Base-by-base conservation (phyloP, 768 basidiomycete genomes). In the Termitomyces sp. region DNA sequence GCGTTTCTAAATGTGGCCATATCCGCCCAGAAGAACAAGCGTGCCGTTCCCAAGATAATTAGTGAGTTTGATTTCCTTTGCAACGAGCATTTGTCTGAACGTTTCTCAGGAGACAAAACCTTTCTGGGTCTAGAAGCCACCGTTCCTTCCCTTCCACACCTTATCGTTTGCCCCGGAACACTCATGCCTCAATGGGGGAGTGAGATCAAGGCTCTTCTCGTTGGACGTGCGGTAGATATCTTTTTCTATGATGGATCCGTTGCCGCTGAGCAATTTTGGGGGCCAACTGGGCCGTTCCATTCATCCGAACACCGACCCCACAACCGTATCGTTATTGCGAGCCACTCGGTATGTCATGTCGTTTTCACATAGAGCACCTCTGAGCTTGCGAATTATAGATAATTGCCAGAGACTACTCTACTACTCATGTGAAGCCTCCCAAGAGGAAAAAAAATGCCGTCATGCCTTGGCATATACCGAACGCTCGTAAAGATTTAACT, bases 261-360 rank as follows among this genome's bases (percentile, higher is more conserved):
- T 1, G 45, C 63, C 4, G 48, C 56, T 1, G 32, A 56, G 1
- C 14, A 25, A 0, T 74, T 74, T 53, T 74, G 72, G 74, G 54
- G 55, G 0, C n/a, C 51, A 0, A 6, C 49, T 3, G 68, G 69
- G 0, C 60, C 68, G 0, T 69, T 68, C 29, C 10, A 25, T 0
- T 2, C 15, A 4, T 71, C 72, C 0, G 63, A 65, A 1, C 67
- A 68, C 34, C 36, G 45, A 0, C 42, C 48, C 0, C 58, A 65
- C 29, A 58, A 65, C 14, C 20, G 53, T 0, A 68, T 73, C 14
- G 65, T 74, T 17, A 25, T 74, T 29, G 66, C 68, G 0, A 60
- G 63, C 5, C 71, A 72, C 20, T 68, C 72, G 3, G 73, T 75
- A 60, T 32, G 71, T 64, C 4, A 45, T 49, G 17, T 45, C 53